These are phyloP conservation scores for Neltuma alba DNA, from an alignment of 306 rosid species.

Conservation along the genomic window DNA sequence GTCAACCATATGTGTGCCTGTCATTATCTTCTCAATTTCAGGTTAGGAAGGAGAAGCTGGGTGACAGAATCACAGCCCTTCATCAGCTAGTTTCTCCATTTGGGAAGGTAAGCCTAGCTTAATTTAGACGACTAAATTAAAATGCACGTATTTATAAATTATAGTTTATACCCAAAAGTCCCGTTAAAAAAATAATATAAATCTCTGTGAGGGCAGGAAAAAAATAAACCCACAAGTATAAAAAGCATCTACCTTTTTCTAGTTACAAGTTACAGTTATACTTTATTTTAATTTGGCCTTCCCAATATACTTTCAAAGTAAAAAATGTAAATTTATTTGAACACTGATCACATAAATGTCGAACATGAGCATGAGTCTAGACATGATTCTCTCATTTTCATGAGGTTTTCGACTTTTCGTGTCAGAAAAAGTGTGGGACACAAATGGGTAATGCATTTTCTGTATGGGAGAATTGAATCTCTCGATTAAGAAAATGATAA, in stretches of 20 bases:
- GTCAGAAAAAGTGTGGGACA: neutral
- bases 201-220: neutral
- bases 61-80: slow-evolving; percentile 97
- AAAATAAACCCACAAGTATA: slow-evolving; percentile 23
- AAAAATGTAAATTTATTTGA: slow-evolving; percentile 1
- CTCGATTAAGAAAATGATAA: neutral
- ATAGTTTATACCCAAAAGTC: neutral
- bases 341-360: slow-evolving; percentile 32
- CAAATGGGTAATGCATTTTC: neutral
- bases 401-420: neutral
- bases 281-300: neutral
- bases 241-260: slow-evolving; percentile 15
- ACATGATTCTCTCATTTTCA: neutral
- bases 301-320: neutral
- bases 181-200: neutral
- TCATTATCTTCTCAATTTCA: slow-evolving; percentile 44
- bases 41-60: slow-evolving; percentile 99
- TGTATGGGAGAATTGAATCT: neutral
- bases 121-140: slow-evolving; percentile 12
- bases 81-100: slow-evolving; percentile 99
- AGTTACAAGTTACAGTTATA: neutral
- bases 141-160: neutral
- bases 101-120: slow-evolving; percentile 73
- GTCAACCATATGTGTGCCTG: slow-evolving; percentile 48
- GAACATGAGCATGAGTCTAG: neutral